Base-by-base conservation (phyloP, 2,329 filamentous ascomycete species). In the Ascochyta fabae region DNA sequence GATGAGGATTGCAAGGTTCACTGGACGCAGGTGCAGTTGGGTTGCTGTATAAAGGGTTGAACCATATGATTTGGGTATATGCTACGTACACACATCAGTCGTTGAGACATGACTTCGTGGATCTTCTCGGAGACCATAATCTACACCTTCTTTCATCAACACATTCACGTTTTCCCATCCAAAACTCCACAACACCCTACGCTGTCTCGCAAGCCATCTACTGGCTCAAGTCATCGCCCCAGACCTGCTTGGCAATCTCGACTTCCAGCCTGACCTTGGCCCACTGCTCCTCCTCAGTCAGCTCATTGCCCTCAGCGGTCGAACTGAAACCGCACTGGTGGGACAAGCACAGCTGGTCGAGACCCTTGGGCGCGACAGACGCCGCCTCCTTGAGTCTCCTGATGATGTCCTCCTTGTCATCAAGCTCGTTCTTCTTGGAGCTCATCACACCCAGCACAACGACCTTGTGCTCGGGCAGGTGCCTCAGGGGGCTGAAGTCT, bases 271-370 rank as follows among this genome's bases (percentile, higher is more conserved):
- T 72, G 7, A 85, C 73, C 78, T 86, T 86, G 3, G 79, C 82
- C 83, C 83, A 85, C 70, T 85, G 82, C 76, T 85, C 78, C 56
- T 84, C 82, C 69, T 84, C 80, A 10, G 72, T 80, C 60, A 86
- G 72, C 56, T 84, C 79, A 58, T 85, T 84, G 34, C 83, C 83
- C 72, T 86, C 83, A 52, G 79, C 78, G 6, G 82, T 85, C n/a
- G 78, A 81, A 64, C 78, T 81, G 66, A 85, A 85, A 4, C 83
- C 83, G 64, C 83, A 86, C 74, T 86, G 83, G 65, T 85, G 83
- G 60, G 80, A 83, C 56, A 85, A 65, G 67, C 81, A 83, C 56
- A 85, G 72, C 77, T 85, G 83, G 47, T 83, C 79, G 7, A 85
- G 71, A 0, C 83, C 83, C 46, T 74, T 71, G n/a, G 81, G 80